These are phyloP conservation scores for Eimeria brunetti DNA, from an alignment of 169 alveolate species.

Conservation along the genomic window DNA sequence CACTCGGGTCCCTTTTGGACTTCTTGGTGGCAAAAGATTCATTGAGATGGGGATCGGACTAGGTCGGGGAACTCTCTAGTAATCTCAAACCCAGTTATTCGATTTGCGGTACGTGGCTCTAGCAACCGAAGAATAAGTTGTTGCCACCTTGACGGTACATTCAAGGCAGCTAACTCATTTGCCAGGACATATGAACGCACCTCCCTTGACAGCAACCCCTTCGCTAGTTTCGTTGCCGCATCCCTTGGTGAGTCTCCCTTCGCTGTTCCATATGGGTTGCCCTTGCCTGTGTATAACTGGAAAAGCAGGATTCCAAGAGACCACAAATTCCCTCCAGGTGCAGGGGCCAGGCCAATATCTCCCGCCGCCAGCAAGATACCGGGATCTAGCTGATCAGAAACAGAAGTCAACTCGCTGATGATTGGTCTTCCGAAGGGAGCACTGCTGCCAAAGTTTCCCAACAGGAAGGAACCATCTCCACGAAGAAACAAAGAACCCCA, in stretches of 20 bases:
- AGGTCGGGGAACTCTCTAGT: background rate
- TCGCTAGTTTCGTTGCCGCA: background rate
- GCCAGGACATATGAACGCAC: background rate
- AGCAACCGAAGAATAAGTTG: background rate
- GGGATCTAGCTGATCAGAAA: constrained; percentile 7
- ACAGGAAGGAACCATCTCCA: constrained; percentile 17
- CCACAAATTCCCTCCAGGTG: constrained; percentile 22
- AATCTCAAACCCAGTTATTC: background rate
- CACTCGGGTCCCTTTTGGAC: background rate
- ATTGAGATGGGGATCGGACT: no score
- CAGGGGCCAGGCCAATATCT: background rate
- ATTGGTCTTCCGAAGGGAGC: background rate
- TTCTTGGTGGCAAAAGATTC: background rate
- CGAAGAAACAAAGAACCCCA: background rate
- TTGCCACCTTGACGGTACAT: background rate
- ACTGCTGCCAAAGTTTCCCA: constrained; percentile 45
- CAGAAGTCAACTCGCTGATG: background rate
- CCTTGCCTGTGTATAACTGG: constrained; percentile 29
- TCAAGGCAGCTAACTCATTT: background rate
- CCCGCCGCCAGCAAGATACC: background rate
- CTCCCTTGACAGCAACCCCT: background rate
- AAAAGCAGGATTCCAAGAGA: constrained; percentile 14
- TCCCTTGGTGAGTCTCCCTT: background rate
- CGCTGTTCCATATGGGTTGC: background rate
- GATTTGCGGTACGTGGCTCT: background rate